Evolutionary conservation across 176 grass and related monocot species (phyloP).

Genomic region (Musa beccarii): DNA sequence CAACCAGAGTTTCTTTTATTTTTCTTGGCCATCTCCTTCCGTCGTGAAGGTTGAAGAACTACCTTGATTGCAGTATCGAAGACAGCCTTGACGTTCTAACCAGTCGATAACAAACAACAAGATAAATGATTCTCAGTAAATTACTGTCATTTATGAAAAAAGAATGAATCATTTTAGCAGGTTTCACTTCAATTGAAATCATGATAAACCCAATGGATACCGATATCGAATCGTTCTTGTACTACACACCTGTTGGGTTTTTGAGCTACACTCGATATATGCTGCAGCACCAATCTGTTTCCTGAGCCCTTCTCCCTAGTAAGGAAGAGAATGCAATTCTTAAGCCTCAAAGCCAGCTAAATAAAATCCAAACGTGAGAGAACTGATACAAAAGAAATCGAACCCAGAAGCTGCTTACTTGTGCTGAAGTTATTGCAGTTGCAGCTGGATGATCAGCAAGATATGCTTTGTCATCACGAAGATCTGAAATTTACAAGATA

Average conservation of each 20-base stretch:
- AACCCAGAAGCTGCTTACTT: slow-evolving; percentile 19
- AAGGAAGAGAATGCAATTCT: neutral
- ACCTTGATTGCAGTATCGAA: slow-evolving; percentile 93
- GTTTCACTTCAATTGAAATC: neutral
- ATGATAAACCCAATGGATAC: neutral
- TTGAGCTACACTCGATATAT: slow-evolving; percentile 79
- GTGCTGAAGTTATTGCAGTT: slow-evolving; percentile 42
- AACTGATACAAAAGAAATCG: neutral
- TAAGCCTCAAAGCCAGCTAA: neutral
- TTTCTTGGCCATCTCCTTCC: slow-evolving; percentile 56
- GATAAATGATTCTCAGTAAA: too few relatives aligned
- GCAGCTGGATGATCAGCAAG: slow-evolving; percentile 53
- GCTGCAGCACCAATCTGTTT: slow-evolving; percentile 78
- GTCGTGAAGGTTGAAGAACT: slow-evolving; percentile 71
- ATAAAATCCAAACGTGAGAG: neutral
- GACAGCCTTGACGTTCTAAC: slow-evolving; percentile 74
- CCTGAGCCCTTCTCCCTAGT: slow-evolving; percentile 68
- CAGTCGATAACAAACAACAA: neutral
- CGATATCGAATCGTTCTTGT: neutral
- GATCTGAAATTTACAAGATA: slow-evolving; percentile 35
- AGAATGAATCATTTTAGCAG: neutral
- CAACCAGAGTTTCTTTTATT: slow-evolving; percentile 57
- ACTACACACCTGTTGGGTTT: slow-evolving; percentile 59
- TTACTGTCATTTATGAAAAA: neutral
- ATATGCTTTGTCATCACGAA: slow-evolving; percentile 64